Evolutionary conservation across 2,329 filamentous ascomycete species (phyloP).

Genomic region (Monosporascus sp.): DNA sequence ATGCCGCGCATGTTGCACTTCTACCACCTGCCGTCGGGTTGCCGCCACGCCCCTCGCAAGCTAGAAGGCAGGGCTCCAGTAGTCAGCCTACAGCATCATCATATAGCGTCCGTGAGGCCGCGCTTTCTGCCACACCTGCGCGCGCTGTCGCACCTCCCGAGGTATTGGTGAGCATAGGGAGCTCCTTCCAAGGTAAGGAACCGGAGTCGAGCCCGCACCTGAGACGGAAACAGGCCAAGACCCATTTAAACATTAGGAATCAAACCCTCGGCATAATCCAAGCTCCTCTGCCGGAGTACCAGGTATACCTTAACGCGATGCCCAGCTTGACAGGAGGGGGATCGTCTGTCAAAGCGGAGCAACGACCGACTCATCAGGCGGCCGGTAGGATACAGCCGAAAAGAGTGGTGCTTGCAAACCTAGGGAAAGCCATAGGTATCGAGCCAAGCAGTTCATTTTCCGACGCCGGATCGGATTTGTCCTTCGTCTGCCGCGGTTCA

Average conservation of each 20-base stretch:
- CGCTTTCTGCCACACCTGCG: background rate
- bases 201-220: conserved; percentile 1
- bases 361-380: background rate
- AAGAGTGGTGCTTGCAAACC: background rate
- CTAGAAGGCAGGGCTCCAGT: background rate
- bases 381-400: background rate
- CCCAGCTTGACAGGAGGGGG: background rate
- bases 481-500: conserved; percentile 10
- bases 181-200: background rate
- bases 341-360: background rate
- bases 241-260: background rate
- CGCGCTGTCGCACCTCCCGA: too few relatives aligned
- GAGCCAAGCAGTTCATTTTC: background rate
- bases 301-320: conserved; percentile 13
- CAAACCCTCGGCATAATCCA: background rate
- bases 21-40: conserved; percentile 5
- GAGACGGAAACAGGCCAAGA: conserved; percentile 5
- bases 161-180: background rate
- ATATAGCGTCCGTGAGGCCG: background rate
- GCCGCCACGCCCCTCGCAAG: conserved; percentile 1
- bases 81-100: background rate
- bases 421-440: background rate
- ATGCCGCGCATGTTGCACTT: background rate
- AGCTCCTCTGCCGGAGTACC: conserved; percentile 11
- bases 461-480: conserved; percentile 8